Evolutionary conservation across 805 yeast species (phyloP), one percentile per base, ranked within the genome.

Genomic region (Metschnikowia lochheadii): DNA sequence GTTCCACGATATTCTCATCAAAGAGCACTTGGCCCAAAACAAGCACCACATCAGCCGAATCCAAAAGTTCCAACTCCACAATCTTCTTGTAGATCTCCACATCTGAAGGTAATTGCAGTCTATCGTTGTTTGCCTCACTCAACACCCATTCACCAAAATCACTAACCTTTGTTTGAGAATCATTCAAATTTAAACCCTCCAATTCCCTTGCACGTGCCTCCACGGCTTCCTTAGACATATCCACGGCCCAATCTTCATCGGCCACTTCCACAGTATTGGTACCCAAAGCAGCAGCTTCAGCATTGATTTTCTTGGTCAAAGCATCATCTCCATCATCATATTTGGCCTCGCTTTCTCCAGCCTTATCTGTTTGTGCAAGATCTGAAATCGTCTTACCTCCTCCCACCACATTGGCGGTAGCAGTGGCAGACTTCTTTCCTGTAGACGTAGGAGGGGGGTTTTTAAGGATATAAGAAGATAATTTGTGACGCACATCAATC

Each of bases 231-330:
- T 88, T 94, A 44, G 96, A 87, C 81, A 91, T 89, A 69, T 92
- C 99, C 40, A 91, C 96, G 17, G 97, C 89, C 98, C 98, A 92
- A 58, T 89, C 96, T 59, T 88, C 97, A 65, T 90, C 96, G 56
- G 84, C 84, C 49, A 87, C 86, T 54, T 80, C 83, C 52, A 82
- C 80, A 45, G 80, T 80, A 23, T 60, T 58, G 35, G 60, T 55
- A 35, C 81, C 77, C 52, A 87, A 75, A 37, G 77, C 80, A 11
- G 89, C 85, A 18, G 94, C 95, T 67, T 87, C 95, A 42, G 94
- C 89, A 67, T 82, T 85, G 76, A 87, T 85, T 64, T 85, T 85
- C 65, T 83, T 80, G 40, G 94, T 83, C 58, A 87, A 77, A 49
- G 81, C 85, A 64, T 87, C 92, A 56, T 85, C 89, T 58, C 84